Evolutionary conservation across 192 early-diverging fungal genomes (phyloP), one percentile per base, ranked within the genome.

Genomic region (Paraglomus brasilianum): DNA sequence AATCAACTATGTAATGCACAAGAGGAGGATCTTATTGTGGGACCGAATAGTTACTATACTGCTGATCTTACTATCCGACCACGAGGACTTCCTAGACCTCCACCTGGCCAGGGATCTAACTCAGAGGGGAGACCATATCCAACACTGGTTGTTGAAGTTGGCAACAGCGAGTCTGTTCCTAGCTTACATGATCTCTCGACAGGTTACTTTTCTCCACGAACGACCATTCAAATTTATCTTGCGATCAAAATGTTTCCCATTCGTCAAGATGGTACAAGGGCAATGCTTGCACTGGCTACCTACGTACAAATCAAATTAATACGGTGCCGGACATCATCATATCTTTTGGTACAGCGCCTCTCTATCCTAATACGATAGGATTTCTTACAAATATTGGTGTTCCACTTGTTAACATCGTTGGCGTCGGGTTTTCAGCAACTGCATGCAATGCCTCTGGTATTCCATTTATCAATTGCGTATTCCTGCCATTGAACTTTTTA

Each of bases 91-190:
- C 61, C 44, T 47, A 46, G 8, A 7, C 61, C 44, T 46, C 61
- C 61, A 47, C 24, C 2, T 47, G 43, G 43, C 44, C 44, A 47
- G 8, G 42, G 43, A 63, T 63, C 19, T 63, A 63, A 46, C 43
- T 63, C 44, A 46, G 14, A 19, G 21, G 61, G 61, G 42, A 46
- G 17, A n/a, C 43, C 15, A 17, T 46, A 45, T 19, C 61, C 61
- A 63, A 63, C 61, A 0, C 8, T 63, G 44, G 45, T 63, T 63
- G 43, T 63, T 46, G 61, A 63, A 63, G 43, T 63, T 63, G 61
- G 61, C 17, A 46, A 63, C 17, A 21, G 15, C 17, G 61, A 63
- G 43, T 30, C 44, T 46, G 41, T 63, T 7, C 61, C 43, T 63
- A 63, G 61, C 22, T 63, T 63, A 19, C 61, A 63, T 46, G 15